These are phyloP conservation scores for Cymbopogon flexuosus DNA, from an alignment of 202 grass and related monocot species.

Conservation along the genomic window DNA sequence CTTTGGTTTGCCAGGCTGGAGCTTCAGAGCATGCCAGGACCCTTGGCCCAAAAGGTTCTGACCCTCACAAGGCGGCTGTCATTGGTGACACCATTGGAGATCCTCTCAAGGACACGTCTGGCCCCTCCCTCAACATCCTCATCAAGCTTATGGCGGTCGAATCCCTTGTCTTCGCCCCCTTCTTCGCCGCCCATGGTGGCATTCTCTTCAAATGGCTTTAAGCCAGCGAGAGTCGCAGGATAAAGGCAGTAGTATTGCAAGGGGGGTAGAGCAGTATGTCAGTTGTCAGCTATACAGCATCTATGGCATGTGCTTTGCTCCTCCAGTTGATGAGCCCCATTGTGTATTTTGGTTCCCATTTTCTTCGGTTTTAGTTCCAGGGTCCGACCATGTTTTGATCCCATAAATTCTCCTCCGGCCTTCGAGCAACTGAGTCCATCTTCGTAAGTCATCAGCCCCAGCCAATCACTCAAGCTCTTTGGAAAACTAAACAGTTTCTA, in stretches of 20 bases:
- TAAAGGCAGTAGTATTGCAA: conserved; percentile 6
- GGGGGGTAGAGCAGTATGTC: neutral
- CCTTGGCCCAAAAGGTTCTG: conserved; percentile 77
- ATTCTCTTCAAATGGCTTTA: conserved; percentile 70
- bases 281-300: neutral
- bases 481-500: neutral
- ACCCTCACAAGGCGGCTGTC: conserved; percentile 69
- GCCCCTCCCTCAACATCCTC: conserved; percentile 81
- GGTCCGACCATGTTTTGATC: conserved; percentile 24
- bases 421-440: neutral
- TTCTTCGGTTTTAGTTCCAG: neutral
- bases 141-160: conserved; percentile 92
- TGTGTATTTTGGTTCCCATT: neutral
- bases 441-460: neutral
- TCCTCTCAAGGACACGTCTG: conserved; percentile 81
- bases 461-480: neutral
- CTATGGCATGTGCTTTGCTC: conserved; percentile 26
- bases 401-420: neutral
- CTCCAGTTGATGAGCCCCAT: conserved; percentile 17
- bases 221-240: neutral
- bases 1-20: conserved; percentile 59
- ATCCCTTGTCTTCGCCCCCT: conserved; percentile 75
- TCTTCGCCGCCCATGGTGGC: conserved; percentile 69
- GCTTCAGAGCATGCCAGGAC: conserved; percentile 66
- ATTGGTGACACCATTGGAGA: conserved; percentile 81